Evolutionary conservation across 306 rosid species (phyloP), one percentile per base, ranked within the genome.

Genomic region (Cercis canadensis): DNA sequence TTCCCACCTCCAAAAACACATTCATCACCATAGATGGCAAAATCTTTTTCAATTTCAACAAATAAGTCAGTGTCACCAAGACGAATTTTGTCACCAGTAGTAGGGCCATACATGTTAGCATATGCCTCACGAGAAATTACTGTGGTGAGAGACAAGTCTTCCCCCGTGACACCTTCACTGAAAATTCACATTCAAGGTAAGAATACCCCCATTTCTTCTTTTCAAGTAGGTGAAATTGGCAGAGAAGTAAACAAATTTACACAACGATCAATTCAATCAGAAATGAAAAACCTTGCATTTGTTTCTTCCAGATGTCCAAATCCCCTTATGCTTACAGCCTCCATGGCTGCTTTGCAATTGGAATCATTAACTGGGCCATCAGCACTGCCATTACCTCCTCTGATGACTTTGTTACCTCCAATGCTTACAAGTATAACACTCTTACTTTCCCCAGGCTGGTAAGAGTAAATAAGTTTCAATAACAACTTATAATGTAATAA

Each of bases 1-100:
- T 94, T 94, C 34, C 99, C 99, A 63, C 97, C 99, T 74, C 99
- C 99, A 75, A 90, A 94, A 41, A 94, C 84, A 71, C 88, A 87
- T 79, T 94, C 99, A 70, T 94, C 99, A 53, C 99, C 99, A 83
- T 83, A 87, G 64, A 76, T 34, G 65, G 91, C 71, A 80, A 76
- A 91, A 71, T 91, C 99, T 1, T 66, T 77, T 84, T 94, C 99
- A 71, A 91, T 86, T 86, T 94, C 87, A 11, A 89, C 99, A 81
- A 79, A 76, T 80, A 94, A 86, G 75, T 84, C 72, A 37, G 97
- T 94, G 63, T 91, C 99, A 57, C 99, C 99, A 29, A 94, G 97
- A 79, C 88, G 91, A 73, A 94, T 68, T 85, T 94, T 91, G 75
- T 94, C 97, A 36, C 97, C 97, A 21, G 78, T 80, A 64, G 97